Conservation (phyloP, 768 basidiomycete species). For the Mycena galopus region DNA sequence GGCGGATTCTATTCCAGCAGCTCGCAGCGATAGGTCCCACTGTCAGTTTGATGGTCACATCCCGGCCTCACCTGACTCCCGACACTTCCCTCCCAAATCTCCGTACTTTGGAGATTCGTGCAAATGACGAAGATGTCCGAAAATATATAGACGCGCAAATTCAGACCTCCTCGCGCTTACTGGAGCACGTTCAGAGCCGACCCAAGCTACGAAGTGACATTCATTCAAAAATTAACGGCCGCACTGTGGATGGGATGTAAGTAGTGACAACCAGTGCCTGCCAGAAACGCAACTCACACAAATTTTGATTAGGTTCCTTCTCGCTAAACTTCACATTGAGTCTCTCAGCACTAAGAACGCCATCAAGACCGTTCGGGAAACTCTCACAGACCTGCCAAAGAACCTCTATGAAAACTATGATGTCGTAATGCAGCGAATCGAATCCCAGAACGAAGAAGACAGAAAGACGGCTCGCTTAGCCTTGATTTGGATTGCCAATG, state of each 20-base stretch:
- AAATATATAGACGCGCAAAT: background rate
- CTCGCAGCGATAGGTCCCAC: background rate
- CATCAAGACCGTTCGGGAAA: background rate
- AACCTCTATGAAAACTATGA: background rate
- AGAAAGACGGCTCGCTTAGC: background rate
- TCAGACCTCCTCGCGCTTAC: background rate
- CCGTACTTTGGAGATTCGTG: too few species aligned
- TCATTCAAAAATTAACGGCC: too few species aligned
- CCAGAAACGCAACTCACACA: too few species aligned
- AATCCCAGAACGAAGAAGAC: background rate
- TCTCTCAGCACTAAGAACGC: background rate
- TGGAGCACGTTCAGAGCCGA: background rate
- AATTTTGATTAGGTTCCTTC: too few species aligned
- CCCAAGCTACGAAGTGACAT: background rate
- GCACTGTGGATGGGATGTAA: too few species aligned
- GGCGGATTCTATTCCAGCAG: background rate
- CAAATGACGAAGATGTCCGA: background rate
- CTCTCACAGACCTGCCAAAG: background rate
- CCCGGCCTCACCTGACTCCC: background rate
- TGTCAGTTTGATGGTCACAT: conserved; percentile 4
- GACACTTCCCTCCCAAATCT: background rate
- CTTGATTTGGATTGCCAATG: background rate
- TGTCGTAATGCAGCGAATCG: background rate
- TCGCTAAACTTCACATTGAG: too few species aligned
- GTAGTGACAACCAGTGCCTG: too few species aligned